Conservation (phyloP, 2,329 filamentous ascomycete species). For the Sclerotinia trifoliorum region DNA sequence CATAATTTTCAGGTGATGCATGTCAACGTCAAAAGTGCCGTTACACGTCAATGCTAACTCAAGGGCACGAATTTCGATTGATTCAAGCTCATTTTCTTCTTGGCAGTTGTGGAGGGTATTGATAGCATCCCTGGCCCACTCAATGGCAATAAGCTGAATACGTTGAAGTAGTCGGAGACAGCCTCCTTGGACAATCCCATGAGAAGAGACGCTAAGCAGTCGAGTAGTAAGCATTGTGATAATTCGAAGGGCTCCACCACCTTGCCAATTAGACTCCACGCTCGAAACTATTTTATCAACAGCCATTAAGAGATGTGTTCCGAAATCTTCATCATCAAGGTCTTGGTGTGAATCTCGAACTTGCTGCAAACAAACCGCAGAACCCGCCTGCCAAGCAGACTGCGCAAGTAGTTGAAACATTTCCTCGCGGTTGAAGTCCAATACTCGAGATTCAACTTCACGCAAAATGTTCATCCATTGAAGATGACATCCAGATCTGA, state of each 20-base stretch:
- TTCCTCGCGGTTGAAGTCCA: slow-evolving; percentile 53
- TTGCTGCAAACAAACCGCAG: slow-evolving; percentile 23
- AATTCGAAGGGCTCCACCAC: slow-evolving; percentile 43
- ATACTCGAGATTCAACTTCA: slow-evolving; percentile 47
- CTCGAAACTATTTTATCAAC: slow-evolving; percentile 40
- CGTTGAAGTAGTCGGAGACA: slow-evolving; percentile 40
- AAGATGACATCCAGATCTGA: slow-evolving; percentile 49
- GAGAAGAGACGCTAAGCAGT: slow-evolving; percentile 44
- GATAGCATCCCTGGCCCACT: slow-evolving; percentile 42
- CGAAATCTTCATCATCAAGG: slow-evolving; percentile 42
- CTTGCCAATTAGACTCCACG: slow-evolving; percentile 54
- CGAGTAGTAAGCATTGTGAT: slow-evolving; percentile 46
- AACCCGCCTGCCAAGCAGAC: slow-evolving; percentile 49
- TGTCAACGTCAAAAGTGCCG: slow-evolving; percentile 48
- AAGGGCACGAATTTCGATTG: slow-evolving; percentile 41
- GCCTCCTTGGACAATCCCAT: slow-evolving; percentile 26
- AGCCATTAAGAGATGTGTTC: slow-evolving; percentile 37
- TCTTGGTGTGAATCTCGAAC: slow-evolving; percentile 42
- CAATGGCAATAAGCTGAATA: slow-evolving; percentile 41
- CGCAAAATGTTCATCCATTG: slow-evolving; percentile 57
- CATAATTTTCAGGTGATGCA: slow-evolving; percentile 34
- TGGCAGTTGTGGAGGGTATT: slow-evolving; percentile 25
- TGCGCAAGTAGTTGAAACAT: slow-evolving; percentile 51
- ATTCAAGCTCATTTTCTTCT: slow-evolving; percentile 36
- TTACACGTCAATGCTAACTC: slow-evolving; percentile 46